Percentiles rank a stretch among this genome's conserved stretches.
Evolutionary conservation across 768 basidiomycete species (phyloP).

Genomic region (Suillus decipiens): DNA sequence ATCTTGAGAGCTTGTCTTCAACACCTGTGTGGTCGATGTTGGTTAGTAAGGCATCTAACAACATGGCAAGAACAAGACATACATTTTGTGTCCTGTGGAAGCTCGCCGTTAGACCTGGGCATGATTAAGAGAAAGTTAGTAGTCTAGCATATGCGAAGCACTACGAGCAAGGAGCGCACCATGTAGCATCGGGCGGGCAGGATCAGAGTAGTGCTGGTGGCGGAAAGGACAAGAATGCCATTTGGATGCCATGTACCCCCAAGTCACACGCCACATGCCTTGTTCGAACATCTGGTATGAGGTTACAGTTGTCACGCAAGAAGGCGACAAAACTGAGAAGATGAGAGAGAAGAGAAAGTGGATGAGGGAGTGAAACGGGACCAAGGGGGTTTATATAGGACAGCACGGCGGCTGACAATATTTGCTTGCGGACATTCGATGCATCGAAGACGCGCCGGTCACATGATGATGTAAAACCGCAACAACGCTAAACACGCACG

Average conservation of each 20-base stretch:
- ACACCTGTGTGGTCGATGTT: neutral
- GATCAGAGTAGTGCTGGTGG: neutral
- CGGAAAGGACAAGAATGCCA: neutral
- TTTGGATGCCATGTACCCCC: neutral
- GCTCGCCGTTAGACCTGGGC: neutral
- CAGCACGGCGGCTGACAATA: neutral
- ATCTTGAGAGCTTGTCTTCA: neutral
- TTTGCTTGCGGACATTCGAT: neutral
- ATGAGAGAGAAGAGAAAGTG: neutral
- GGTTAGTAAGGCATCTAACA: neutral
- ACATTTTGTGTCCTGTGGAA: neutral
- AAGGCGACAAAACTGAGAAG: neutral
- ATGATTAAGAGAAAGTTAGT: neutral
- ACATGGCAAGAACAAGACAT: neutral
- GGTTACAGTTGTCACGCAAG: no score
- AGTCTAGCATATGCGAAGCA: neutral
- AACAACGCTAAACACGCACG: neutral
- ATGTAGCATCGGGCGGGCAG: neutral
- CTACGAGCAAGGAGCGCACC: neutral
- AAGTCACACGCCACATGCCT: neutral
- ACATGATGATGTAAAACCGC: neutral
- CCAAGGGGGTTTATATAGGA: neutral
- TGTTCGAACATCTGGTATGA: no score
- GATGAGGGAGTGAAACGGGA: neutral
- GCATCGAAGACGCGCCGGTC: neutral